A percentile compares a stretch with the other conserved stretches of the same genome.
Evolutionary conservation across 208 protist species (phyloP).

Genomic region (Wallacemonas sp.): DNA sequence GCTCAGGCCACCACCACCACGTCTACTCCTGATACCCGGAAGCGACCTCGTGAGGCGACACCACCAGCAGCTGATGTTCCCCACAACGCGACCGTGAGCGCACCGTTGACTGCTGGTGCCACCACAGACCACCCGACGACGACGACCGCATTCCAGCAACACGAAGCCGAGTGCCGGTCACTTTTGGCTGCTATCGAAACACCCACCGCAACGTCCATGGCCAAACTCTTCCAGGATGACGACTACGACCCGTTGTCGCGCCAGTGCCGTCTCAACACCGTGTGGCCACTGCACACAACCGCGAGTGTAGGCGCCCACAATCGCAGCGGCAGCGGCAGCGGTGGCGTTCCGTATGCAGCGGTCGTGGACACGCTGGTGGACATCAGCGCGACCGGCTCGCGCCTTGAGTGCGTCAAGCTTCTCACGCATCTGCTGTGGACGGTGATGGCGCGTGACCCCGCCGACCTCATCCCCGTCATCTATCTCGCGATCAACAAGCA

Average conservation of each 20-base stretch:
- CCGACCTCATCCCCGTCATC: conserved; percentile 87
- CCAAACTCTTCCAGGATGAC: conserved; percentile 65
- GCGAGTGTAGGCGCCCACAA: no score
- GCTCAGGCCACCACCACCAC: not conserved
- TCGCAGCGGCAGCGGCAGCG: not conserved
- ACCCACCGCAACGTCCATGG: conserved; percentile 68
- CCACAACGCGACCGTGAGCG: conserved; percentile 1
- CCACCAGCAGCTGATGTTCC: not conserved
- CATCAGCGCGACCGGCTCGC: conserved; percentile 80
- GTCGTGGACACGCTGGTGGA: conserved; percentile 81
- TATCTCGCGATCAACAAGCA: conserved; percentile 97
- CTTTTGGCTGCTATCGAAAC: conserved; percentile 24
- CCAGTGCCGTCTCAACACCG: conserved; percentile 17
- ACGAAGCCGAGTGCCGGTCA: conserved; percentile 30
- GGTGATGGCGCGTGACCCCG: conserved; percentile 82
- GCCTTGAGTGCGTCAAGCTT: conserved; percentile 87
- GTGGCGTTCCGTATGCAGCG: conserved; percentile 64
- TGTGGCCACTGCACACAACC: conserved; percentile 72
- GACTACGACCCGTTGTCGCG: conserved; percentile 36
- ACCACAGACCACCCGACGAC: no score
- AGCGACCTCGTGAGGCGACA: not conserved
- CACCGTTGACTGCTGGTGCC: no score
- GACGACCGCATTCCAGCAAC: conserved; percentile 20
- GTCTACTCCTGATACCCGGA: not conserved
- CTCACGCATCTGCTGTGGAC: conserved; percentile 87